A percentile compares a stretch with the other conserved stretches of the same genome.
Conservation (phyloP, 2,329 filamentous ascomycete species). For the Xylaria digitata region DNA sequence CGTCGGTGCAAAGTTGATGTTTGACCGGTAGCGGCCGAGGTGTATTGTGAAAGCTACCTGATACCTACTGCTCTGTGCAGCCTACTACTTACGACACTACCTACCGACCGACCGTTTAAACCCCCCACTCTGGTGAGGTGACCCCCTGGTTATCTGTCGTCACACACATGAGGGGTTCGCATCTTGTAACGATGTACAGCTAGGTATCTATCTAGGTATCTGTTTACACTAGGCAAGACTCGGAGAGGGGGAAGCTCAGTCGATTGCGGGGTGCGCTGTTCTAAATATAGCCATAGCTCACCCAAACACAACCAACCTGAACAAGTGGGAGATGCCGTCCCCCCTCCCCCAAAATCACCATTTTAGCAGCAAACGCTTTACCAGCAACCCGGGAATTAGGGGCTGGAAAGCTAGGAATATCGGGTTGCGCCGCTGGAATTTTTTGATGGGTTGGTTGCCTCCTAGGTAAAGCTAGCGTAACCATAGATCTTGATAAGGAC, state of each 20-base stretch:
- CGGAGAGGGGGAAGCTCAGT: neutral
- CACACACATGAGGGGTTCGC: conserved; percentile 15
- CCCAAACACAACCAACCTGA: neutral
- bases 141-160: conserved; percentile 20
- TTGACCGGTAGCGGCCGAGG: conserved; percentile 23
- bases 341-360: neutral
- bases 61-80: no score
- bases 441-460: no score
- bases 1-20: neutral
- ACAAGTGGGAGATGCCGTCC: neutral
- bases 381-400: neutral
- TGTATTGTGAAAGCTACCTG: conserved; percentile 6
- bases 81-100: no score
- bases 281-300: conserved; percentile 6
- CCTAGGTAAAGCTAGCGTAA: no score
- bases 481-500: no score
- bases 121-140: neutral
- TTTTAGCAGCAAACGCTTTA: neutral
- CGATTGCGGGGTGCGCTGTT: conserved; percentile 9
- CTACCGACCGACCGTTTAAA: neutral
- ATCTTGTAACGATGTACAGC: no score
- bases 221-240: neutral
- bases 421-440: no score
- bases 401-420: no score
- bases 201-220: neutral